Evolutionary conservation across 306 rosid genomes (phyloP).

Genomic region (Inga oerstediana): DNA sequence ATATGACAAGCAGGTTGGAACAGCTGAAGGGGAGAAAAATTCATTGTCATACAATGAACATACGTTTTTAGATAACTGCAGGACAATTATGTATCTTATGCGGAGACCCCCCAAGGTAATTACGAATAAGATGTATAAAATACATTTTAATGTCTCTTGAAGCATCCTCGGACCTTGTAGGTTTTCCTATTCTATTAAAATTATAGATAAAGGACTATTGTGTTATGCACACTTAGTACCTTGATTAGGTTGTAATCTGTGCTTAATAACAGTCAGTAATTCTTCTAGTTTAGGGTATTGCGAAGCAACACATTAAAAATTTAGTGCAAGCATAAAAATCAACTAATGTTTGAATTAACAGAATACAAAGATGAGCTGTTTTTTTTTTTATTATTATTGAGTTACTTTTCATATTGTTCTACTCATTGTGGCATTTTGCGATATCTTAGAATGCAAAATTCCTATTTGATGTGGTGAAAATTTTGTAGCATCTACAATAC

Average conservation of each 20-base stretch:
- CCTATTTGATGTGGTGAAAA: slow-evolving; percentile 7
- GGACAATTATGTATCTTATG: slow-evolving; percentile 92
- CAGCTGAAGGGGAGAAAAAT: slow-evolving; percentile 98
- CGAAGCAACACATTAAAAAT: not conserved
- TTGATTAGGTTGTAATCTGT: slow-evolving; percentile 6
- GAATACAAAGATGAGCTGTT: not conserved
- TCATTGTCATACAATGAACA: slow-evolving; percentile 96
- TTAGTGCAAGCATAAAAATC: not conserved
- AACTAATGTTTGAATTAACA: not conserved
- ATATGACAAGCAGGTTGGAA: slow-evolving; percentile 94
- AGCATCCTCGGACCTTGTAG: not conserved
- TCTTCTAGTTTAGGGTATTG: not conserved
- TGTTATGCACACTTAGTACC: not conserved
- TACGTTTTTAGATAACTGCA: slow-evolving; percentile 87
- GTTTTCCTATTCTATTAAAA: slow-evolving; percentile 21
- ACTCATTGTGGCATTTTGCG: slow-evolving; percentile 1
- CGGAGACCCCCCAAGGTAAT: slow-evolving; percentile 95
- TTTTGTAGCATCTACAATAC: slow-evolving; percentile 8
- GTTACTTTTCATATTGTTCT: not conserved
- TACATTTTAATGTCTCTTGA: not conserved
- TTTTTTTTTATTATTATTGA: not conserved
- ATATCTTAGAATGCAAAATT: not conserved
- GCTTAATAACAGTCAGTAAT: not conserved
- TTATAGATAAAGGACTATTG: not conserved
- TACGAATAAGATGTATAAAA: slow-evolving; percentile 14